Evolutionary conservation across 1,139 yeast species (phyloP).

Genomic region (Debaryomyces nepalensis): DNA sequence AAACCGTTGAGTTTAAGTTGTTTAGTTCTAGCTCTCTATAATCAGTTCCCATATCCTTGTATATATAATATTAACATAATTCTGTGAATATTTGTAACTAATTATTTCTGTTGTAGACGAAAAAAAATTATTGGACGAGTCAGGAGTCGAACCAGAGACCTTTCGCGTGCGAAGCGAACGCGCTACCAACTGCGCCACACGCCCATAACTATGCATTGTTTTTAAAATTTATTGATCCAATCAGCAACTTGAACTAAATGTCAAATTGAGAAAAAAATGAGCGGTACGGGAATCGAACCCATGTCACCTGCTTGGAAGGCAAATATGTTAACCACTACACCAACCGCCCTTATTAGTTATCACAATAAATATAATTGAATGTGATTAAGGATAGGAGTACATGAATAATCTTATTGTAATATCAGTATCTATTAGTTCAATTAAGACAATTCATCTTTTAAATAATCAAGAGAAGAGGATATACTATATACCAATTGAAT

Average conservation of each 20-base stretch:
- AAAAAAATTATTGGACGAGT: constrained; percentile 66
- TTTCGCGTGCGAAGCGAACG: constrained; percentile 90
- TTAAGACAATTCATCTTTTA: too few species aligned
- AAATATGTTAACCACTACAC: constrained; percentile 57
- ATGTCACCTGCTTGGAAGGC: constrained; percentile 84
- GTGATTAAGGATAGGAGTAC: too few species aligned
- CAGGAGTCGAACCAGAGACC: constrained; percentile 92
- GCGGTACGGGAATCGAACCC: constrained; percentile 86
- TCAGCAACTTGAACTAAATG: too few species aligned
- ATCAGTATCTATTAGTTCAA: too few species aligned
- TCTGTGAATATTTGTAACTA: not conserved
- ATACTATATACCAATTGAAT: too few species aligned
- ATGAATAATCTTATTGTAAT: too few species aligned
- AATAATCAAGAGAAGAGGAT: too few species aligned
- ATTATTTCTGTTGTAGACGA: not conserved
- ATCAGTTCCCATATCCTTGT: not conserved
- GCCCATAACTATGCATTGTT: too few species aligned
- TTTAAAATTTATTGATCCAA: too few species aligned
- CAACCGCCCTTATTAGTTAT: constrained; percentile 50
- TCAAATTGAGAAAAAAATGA: constrained; percentile 45
- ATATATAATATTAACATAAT: not conserved
- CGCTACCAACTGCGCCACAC: constrained; percentile 95
- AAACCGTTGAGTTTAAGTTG: not conserved
- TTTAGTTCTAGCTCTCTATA: not conserved
- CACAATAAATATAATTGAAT: too few species aligned